Percentiles rank a stretch among this genome's conserved stretches.
Conservation (phyloP, 148 eudicot species). For the Rhododendron mucronatum region DNA sequence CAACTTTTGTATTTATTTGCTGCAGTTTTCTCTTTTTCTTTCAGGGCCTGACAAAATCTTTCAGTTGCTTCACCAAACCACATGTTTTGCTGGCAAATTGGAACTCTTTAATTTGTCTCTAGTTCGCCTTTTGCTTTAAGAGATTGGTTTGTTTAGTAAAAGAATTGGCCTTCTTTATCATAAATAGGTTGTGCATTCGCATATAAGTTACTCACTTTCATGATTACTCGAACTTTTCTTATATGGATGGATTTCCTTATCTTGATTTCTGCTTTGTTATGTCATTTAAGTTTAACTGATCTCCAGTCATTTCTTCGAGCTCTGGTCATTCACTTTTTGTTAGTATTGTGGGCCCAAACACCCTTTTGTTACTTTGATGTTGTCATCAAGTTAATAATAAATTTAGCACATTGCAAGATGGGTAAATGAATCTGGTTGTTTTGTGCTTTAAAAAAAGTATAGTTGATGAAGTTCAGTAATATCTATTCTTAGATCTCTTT, state of each 20-base stretch:
- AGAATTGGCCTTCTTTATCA: not conserved
- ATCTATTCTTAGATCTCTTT: not conserved
- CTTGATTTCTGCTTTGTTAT: not conserved
- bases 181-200: not conserved
- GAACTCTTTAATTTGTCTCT: not conserved
- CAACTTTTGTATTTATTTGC: not conserved
- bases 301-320: not conserved
- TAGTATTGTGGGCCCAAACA: not conserved
- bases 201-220: not conserved
- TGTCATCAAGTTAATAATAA: not conserved
- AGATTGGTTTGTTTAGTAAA: not conserved
- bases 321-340: not conserved
- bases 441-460: not conserved
- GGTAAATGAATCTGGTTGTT: not conserved
- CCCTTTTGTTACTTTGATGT: not conserved
- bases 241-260: not conserved
- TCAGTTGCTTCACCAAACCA: constrained; percentile 3
- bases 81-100: not conserved
- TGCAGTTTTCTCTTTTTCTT: not conserved
- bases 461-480: not conserved
- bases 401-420: not conserved
- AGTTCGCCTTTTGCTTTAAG: not conserved
- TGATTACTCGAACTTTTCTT: not conserved
- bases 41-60: not conserved
- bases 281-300: not conserved